Base-by-base conservation (phyloP, 1,284 basidiomycete species). In the Heterobasidion parviporum region DNA sequence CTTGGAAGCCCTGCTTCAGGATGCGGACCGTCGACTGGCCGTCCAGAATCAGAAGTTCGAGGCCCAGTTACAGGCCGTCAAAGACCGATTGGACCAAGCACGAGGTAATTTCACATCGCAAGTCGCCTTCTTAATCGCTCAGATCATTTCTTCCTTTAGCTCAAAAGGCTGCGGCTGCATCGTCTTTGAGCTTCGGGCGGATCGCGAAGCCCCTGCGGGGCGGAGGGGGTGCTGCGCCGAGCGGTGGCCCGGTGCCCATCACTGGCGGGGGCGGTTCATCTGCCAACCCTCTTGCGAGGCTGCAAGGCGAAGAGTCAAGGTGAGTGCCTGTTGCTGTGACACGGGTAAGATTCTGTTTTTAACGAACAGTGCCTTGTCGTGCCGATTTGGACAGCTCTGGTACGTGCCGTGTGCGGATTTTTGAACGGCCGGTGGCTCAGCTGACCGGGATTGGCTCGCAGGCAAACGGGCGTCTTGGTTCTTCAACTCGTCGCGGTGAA, bases 151-250 rank as follows among this genome's bases (percentile, higher is more conserved):
- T 14, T 32, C 47, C 47, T 34, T 54, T 68, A 91, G 90, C 89
- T 20, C 87, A 87, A 82, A 92, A 92, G 72, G 79, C 83, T 58
- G 79, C 85, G 56, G 74, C 77, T 43, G 73, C 81, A 26, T 83
- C 86, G 10, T 79, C 87, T 56, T 76, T 94, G 64, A 88, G 77
- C 69, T 95, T 95, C 74, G 93, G 93, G 50, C 83, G 96, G 49
- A 98, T 99, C 62, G 96, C 96, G 54, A 98, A 98, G 74, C 96
- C 96, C 12, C 75, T 99, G 59, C 83, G 96, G 62, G 95, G 95
- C 16, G 94, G 94, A 33, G 91, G 92, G 53, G 92, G 90, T 51
- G 79, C 73, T 43, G 69, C 68, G 34, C 72, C 74, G 32, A 68
- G 72, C 52, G 66, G 74, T 64, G 72, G 75, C 51, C 74, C 82